A percentile compares a stretch with the other conserved stretches of the same genome.
Evolutionary conservation across 768 basidiomycete species (phyloP).

Genomic region (Boletus insuetus): DNA sequence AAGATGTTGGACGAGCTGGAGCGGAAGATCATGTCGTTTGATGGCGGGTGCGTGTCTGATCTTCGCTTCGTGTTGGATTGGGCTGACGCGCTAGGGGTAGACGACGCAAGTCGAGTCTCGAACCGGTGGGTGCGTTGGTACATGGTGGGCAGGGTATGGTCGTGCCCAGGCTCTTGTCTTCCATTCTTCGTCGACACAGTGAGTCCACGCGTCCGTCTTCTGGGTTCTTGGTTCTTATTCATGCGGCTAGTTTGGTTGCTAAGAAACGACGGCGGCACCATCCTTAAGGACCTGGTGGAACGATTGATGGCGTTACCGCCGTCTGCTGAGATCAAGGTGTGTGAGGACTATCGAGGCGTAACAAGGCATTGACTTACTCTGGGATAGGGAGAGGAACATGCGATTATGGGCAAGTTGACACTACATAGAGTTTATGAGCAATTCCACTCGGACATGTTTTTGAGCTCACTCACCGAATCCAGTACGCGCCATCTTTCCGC

Average conservation of each 20-base stretch:
- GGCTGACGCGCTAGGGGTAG: conserved; percentile 21
- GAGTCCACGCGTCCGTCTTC: conserved; percentile 25
- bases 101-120: conserved; percentile 44
- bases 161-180: conserved; percentile 58
- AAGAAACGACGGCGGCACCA: conserved; percentile 52
- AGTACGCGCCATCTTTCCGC: conserved; percentile 47
- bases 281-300: conserved; percentile 53
- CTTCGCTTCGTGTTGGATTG: no score
- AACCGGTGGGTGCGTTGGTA: conserved; percentile 23
- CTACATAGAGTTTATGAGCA: conserved; percentile 74
- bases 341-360: conserved; percentile 3
- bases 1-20: conserved; percentile 63
- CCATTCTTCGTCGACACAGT: conserved; percentile 69
- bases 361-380: neutral
- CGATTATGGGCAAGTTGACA: conserved; percentile 73
- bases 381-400: conserved; percentile 67
- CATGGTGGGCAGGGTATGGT: conserved; percentile 45
- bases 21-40: conserved; percentile 48
- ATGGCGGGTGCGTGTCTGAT: conserved; percentile 43
- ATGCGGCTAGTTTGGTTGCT: conserved; percentile 57
- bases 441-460: conserved; percentile 83
- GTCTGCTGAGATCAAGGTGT: conserved; percentile 57
- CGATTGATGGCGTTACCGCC: conserved; percentile 55
- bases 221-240: conserved; percentile 1
- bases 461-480: conserved; percentile 88